Percentiles rank a stretch among this genome's conserved stretches.
phyloP scores from a whole-genome alignment of 768 basidiomycete species.

The Russula olivacea region DNA sequence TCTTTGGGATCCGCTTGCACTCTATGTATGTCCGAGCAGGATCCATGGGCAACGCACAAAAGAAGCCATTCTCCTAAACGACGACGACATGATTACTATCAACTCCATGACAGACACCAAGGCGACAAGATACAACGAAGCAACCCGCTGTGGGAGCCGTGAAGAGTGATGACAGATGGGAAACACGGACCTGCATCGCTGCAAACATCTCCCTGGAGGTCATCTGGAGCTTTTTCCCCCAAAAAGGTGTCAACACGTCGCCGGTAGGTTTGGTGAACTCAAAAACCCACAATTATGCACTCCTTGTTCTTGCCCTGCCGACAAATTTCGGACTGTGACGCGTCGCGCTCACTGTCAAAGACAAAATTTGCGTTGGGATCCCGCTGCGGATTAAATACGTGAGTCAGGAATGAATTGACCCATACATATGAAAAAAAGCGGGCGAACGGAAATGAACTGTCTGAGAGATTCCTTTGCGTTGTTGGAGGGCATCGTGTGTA shows the following conservation, averaged over 20 bases:
- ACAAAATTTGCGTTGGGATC: constrained; percentile 47
- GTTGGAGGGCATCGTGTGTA: neutral
- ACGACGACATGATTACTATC: neutral
- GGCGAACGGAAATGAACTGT: constrained; percentile 40
- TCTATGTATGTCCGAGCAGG: constrained; percentile 61
- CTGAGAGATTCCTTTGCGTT: constrained; percentile 29
- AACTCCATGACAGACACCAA: neutral
- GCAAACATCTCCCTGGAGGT: constrained; percentile 52
- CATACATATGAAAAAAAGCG: neutral
- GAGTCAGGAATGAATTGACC: neutral
- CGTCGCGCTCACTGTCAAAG: constrained; percentile 56
- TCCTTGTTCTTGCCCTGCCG: constrained; percentile 43
- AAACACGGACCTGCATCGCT: constrained; percentile 58
- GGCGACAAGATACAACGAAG: neutral
- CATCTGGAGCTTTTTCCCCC: constrained; percentile 1
- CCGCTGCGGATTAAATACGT: neutral
- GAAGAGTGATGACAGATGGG: too few relatives aligned
- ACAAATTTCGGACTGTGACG: constrained; percentile 54
- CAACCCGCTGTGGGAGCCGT: neutral
- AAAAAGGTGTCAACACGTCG: neutral
- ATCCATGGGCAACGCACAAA: constrained; percentile 58
- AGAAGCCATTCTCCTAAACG: constrained; percentile 44
- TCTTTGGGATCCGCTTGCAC: constrained; percentile 57
- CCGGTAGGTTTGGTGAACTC: neutral
- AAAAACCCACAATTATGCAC: constrained; percentile 34